phyloP scores from a whole-genome alignment of 73 alveolate genomes.

The Paramecium sexaurelia region DNA sequence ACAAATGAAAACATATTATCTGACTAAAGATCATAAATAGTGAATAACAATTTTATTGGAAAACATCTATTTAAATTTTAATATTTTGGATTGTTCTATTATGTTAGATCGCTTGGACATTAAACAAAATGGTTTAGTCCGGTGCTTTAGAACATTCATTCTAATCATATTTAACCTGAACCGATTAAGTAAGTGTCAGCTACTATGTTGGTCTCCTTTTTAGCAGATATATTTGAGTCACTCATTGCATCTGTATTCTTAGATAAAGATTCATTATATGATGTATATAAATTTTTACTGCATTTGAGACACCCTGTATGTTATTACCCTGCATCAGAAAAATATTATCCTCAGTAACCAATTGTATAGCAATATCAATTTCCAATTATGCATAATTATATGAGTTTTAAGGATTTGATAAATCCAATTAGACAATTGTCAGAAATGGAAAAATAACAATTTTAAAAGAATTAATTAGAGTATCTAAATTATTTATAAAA shows the following conservation, averaged over 20 bases:
- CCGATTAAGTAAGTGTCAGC: background rate
- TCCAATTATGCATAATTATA: background rate
- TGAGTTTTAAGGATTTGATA: conserved; percentile 7
- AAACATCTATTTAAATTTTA: background rate
- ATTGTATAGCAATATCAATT: background rate
- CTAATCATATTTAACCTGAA: background rate
- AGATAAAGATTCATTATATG: conserved; percentile 5
- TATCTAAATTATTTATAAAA: background rate
- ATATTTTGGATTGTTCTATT: background rate
- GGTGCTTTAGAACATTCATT: background rate
- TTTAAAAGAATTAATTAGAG: background rate
- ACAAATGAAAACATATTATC: background rate
- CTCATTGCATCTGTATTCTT: background rate
- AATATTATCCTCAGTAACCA: background rate
- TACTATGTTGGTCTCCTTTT: background rate
- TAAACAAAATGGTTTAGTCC: conserved; percentile 44
- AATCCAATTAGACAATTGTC: background rate
- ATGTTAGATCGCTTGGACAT: background rate
- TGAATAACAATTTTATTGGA: background rate
- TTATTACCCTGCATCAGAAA: background rate
- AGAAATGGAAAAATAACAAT: background rate
- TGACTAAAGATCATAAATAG: background rate
- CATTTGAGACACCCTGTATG: background rate
- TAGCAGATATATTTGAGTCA: conserved; percentile 38
- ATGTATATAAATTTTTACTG: background rate